phyloP scores from a whole-genome alignment of 2,329 filamentous ascomycete genomes.

The Exserohilum turcica region DNA sequence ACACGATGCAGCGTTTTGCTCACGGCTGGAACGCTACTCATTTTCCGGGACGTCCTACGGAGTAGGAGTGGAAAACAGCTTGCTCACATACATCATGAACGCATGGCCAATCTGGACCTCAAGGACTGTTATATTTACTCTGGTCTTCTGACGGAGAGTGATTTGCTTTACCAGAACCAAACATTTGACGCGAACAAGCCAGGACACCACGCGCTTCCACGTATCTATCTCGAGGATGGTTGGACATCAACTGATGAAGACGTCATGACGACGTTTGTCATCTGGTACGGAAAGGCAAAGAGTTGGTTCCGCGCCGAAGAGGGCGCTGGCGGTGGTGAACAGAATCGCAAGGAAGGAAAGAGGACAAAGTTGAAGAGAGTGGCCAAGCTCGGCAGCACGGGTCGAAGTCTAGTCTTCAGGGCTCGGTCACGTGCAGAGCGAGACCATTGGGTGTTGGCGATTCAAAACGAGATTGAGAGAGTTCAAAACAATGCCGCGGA shows the following conservation, averaged over 20 bases:
- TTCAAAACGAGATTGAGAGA: slow-evolving; percentile 69
- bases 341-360: slow-evolving; percentile 47
- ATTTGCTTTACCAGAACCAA: slow-evolving; percentile 67
- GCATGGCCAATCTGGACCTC: slow-evolving; percentile 63
- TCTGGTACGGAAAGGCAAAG: slow-evolving; percentile 66
- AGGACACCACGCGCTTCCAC: slow-evolving; percentile 63
- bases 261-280: slow-evolving; percentile 69
- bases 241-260: slow-evolving; percentile 69
- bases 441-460: slow-evolving; percentile 70
- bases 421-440: slow-evolving; percentile 67
- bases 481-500: slow-evolving; percentile 57
- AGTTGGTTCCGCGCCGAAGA: slow-evolving; percentile 57
- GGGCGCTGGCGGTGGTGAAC: slow-evolving; percentile 38
- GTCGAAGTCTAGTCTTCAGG: slow-evolving; percentile 68
- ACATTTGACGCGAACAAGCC: slow-evolving; percentile 68
- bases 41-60: slow-evolving; percentile 66
- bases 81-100: slow-evolving; percentile 66
- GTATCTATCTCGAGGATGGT: slow-evolving; percentile 64
- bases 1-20: slow-evolving; percentile 65
- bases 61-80: slow-evolving; percentile 60
- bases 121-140: slow-evolving; percentile 70
- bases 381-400: slow-evolving; percentile 64
- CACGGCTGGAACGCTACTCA: slow-evolving; percentile 63
- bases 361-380: slow-evolving; percentile 62
- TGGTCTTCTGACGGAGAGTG: slow-evolving; percentile 65